phyloP scores from a whole-genome alignment of 2,329 filamentous ascomycete genomes.

The Pseudocercospora macadamiae region DNA sequence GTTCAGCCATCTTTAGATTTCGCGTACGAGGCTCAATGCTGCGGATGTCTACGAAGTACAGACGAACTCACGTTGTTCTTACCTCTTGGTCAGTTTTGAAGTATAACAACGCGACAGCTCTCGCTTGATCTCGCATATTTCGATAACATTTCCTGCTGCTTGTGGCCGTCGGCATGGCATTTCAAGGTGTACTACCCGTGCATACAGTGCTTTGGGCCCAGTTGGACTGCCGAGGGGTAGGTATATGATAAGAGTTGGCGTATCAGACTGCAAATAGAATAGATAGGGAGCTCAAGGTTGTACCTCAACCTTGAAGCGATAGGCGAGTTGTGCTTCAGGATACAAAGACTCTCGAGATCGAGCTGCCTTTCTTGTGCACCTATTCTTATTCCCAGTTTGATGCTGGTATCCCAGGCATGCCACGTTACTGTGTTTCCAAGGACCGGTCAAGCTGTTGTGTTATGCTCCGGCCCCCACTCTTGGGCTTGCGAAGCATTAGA shows the following conservation, averaged over 20 bases:
- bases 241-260: slow-evolving; percentile 3
- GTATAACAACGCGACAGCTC: neutral
- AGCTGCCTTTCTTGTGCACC: neutral
- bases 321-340: neutral
- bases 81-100: neutral
- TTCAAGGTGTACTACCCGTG: neutral
- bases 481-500: too few relatives aligned
- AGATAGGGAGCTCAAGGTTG: slow-evolving; percentile 2
- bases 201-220: neutral
- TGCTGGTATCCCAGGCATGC: neutral
- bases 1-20: slow-evolving; percentile 5
- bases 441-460: neutral
- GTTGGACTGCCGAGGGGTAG: neutral
- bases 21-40: neutral
- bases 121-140: too few relatives aligned
- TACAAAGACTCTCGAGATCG: neutral
- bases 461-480: too few relatives aligned
- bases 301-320: neutral
- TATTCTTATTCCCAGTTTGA: neutral
- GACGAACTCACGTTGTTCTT: neutral
- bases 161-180: neutral
- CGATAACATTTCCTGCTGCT: neutral
- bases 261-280: neutral
- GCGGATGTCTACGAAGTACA: neutral
- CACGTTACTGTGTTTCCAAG: neutral